Conservation (phyloP, 768 basidiomycete species). For the Hericium erinaceus region DNA sequence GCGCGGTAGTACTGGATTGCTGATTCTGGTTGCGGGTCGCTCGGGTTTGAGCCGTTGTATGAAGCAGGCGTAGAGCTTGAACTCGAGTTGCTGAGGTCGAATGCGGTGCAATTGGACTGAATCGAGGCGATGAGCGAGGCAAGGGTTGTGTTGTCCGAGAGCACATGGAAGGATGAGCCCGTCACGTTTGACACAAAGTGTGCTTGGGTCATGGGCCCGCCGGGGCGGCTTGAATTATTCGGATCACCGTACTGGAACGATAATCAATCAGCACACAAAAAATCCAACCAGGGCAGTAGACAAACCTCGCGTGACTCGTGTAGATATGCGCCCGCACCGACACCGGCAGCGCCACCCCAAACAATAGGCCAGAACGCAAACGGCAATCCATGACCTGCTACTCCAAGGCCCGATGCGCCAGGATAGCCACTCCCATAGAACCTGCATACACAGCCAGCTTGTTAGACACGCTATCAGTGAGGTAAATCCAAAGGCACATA, state of each 20-base stretch:
- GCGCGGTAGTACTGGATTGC: constrained; percentile 20
- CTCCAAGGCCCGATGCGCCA: constrained; percentile 5
- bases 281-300: neutral
- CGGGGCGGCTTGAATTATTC: constrained; percentile 26
- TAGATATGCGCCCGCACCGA: constrained; percentile 5
- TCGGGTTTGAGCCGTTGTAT: constrained; percentile 5
- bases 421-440: constrained; percentile 23
- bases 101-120: constrained; percentile 18
- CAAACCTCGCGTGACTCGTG: constrained; percentile 13
- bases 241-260: constrained; percentile 25
- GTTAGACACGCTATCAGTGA: neutral
- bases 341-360: constrained; percentile 7
- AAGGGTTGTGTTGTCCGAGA: constrained; percentile 27
- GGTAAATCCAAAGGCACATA: constrained; percentile 1
- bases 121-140: constrained; percentile 23
- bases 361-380: constrained; percentile 21
- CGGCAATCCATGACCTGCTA: constrained; percentile 15
- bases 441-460: constrained; percentile 2
- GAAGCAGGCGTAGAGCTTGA: constrained; percentile 7
- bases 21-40: constrained; percentile 19
- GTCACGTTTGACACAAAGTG: constrained; percentile 20
- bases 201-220: constrained; percentile 21
- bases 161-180: constrained; percentile 24
- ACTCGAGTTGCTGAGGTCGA: constrained; percentile 6
- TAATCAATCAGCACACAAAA: no score